phyloP scores from a whole-genome alignment of 2,329 filamentous ascomycete species.

The Pseudogymnoascus sp. region DNA sequence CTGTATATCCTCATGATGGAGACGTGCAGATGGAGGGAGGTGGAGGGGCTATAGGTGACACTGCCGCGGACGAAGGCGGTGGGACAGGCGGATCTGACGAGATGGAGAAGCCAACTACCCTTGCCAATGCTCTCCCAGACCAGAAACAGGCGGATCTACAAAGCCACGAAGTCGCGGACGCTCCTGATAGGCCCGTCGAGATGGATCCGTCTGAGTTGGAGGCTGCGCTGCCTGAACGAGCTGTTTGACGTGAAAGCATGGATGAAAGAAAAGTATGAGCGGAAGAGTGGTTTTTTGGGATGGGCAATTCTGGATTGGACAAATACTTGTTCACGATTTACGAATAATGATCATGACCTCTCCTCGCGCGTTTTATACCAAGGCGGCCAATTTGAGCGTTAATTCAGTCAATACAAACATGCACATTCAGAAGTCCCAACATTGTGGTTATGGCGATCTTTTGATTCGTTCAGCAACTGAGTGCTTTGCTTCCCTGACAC shows the following conservation, averaged over 20 bases:
- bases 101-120: background rate
- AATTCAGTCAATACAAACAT: background rate
- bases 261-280: background rate
- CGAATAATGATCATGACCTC: background rate
- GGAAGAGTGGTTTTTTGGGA: background rate
- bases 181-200: background rate
- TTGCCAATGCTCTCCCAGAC: background rate
- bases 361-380: background rate
- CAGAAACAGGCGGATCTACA: background rate
- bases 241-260: background rate
- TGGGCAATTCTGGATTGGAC: background rate
- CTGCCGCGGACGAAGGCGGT: background rate
- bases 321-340: background rate
- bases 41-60: slow-evolving; percentile 15
- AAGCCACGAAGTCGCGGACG: background rate
- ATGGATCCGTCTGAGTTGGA: background rate
- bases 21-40: background rate
- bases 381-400: background rate
- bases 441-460: background rate
- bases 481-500: slow-evolving; percentile 7
- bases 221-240: background rate
- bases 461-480: slow-evolving; percentile 4
- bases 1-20: background rate
- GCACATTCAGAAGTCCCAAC: background rate
- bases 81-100: background rate